These are phyloP conservation scores for Plasmodium gallinaceum DNA, from an alignment of 169 alveolate genomes.

Conservation along the genomic window DNA sequence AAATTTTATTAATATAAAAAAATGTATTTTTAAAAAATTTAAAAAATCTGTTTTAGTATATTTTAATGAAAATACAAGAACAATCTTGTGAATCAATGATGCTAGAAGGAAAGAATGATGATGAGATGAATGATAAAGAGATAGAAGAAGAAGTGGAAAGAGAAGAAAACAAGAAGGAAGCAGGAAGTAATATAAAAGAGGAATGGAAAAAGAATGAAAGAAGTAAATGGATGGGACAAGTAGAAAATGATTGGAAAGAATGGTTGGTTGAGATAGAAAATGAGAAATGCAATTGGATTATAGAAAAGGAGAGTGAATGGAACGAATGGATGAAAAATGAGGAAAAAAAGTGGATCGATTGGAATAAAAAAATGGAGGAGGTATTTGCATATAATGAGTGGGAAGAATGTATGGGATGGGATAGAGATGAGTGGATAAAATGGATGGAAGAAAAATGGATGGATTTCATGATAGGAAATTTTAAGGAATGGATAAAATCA, in stretches of 20 bases:
- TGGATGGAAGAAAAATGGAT: conserved; percentile 33
- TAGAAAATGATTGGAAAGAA: conserved; percentile 25
- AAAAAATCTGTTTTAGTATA: too few relatives aligned
- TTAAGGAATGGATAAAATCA: conserved; percentile 15
- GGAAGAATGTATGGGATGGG: conserved; percentile 9
- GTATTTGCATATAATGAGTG: not conserved
- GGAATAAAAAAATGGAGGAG: conserved; percentile 4
- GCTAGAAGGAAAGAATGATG: too few relatives aligned
- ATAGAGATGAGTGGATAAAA: conserved; percentile 23
- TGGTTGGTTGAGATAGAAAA: conserved; percentile 11
- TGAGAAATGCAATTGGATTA: conserved; percentile 26
- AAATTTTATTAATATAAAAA: too few relatives aligned
- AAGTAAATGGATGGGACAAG: conserved; percentile 31
- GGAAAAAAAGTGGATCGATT: conserved; percentile 28
- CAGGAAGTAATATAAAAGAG: not conserved
- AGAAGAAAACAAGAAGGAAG: too few relatives aligned
- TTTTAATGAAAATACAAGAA: too few relatives aligned
- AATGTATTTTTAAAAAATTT: too few relatives aligned
- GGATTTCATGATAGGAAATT: conserved; percentile 6
- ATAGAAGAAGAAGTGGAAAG: too few relatives aligned
- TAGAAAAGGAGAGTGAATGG: conserved; percentile 20
- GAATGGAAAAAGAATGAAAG: conserved; percentile 39
- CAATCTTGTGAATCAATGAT: too few relatives aligned
- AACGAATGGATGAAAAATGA: conserved; percentile 1
- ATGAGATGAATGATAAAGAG: too few relatives aligned